Percentiles rank a stretch among this genome's conserved stretches.
phyloP scores from a whole-genome alignment of 2,329 filamentous ascomycete genomes.

The Hypoxylon sp. region DNA sequence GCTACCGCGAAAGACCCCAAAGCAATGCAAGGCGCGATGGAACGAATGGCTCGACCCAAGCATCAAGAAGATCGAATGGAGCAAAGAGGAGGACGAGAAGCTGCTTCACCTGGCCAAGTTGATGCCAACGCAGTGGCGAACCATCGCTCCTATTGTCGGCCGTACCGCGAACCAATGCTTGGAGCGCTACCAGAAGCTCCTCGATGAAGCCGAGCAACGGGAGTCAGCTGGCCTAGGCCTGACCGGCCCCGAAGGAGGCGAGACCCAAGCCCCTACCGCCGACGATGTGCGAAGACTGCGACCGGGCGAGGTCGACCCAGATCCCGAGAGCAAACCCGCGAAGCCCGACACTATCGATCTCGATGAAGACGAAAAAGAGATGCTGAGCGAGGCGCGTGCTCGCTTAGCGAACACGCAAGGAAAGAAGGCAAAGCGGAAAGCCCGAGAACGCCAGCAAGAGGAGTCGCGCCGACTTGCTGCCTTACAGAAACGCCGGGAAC shows the following conservation, averaged over 20 bases:
- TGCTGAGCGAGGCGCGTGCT: conserved; percentile 96
- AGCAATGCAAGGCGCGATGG: conserved; percentile 99
- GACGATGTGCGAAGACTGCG: conserved; percentile 91
- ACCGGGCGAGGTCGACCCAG: conserved; percentile 95
- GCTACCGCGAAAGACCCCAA: conserved; percentile 95
- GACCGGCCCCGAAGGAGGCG: conserved; percentile 86
- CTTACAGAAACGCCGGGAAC: conserved; percentile 92
- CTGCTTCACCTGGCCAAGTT: conserved; percentile 95
- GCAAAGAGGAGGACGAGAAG: conserved; percentile 98
- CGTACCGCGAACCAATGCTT: conserved; percentile 97
- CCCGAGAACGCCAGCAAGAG: conserved; percentile 93
- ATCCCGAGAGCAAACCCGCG: conserved; percentile 95
- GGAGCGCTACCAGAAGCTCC: conserved; percentile 94
- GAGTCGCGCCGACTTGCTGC: conserved; percentile 91
- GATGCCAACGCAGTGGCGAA: conserved; percentile 99
- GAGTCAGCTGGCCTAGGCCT: conserved; percentile 86
- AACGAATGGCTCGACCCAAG: conserved; percentile 97
- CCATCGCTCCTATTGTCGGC: conserved; percentile 96
- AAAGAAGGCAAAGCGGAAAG: conserved; percentile 99
- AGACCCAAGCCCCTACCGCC: conserved; percentile 87
- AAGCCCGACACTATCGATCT: conserved; percentile 97
- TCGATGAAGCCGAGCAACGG: conserved; percentile 93
- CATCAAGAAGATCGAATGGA: conserved; percentile 99
- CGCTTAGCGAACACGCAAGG: conserved; percentile 97
- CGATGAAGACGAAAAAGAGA: conserved; percentile 99